A percentile compares a stretch with the other conserved stretches of the same genome.
Conservation (phyloP, 495 filamentous ascomycete genomes). For the Beverwykella pulmonaria region DNA sequence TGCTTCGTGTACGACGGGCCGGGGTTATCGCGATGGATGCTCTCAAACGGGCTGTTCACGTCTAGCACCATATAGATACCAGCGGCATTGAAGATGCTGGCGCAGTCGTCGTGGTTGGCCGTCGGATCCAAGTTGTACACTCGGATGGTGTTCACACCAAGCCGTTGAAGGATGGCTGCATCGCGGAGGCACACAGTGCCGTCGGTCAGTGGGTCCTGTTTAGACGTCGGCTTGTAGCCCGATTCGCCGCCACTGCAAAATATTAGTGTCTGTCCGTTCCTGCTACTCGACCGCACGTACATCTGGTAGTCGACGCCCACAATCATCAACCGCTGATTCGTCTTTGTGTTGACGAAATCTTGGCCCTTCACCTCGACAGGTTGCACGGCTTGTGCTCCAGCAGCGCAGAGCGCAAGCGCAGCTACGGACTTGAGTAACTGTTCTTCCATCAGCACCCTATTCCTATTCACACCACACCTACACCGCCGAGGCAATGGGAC, state of each 20-base stretch:
- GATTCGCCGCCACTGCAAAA: constrained; percentile 77
- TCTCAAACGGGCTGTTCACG: constrained; percentile 91
- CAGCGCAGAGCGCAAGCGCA: constrained; percentile 41
- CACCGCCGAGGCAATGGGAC: background rate
- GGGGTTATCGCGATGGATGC: constrained; percentile 71
- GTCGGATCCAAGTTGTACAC: constrained; percentile 88
- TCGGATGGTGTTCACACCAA: constrained; percentile 85
- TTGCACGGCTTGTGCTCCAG: constrained; percentile 67
- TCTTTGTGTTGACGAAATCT: constrained; percentile 81
- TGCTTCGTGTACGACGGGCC: constrained; percentile 66
- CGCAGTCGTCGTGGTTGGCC: constrained; percentile 85
- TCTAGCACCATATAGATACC: constrained; percentile 78
- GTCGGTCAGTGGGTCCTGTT: constrained; percentile 76
- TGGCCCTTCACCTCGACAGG: constrained; percentile 72
- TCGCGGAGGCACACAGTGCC: constrained; percentile 78
- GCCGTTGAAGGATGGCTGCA: constrained; percentile 85
- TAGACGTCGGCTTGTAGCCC: constrained; percentile 66
- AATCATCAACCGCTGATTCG: constrained; percentile 80
- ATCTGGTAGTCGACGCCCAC: constrained; percentile 89
- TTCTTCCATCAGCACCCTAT: background rate
- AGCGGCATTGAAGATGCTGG: constrained; percentile 85
- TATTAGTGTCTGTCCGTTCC: too few relatives aligned
- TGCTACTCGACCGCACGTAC: too few relatives aligned
- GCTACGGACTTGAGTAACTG: constrained; percentile 16
- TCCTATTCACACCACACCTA: background rate